phyloP scores from a whole-genome alignment of 768 basidiomycete genomes.

The Mrakia frigida region DNA sequence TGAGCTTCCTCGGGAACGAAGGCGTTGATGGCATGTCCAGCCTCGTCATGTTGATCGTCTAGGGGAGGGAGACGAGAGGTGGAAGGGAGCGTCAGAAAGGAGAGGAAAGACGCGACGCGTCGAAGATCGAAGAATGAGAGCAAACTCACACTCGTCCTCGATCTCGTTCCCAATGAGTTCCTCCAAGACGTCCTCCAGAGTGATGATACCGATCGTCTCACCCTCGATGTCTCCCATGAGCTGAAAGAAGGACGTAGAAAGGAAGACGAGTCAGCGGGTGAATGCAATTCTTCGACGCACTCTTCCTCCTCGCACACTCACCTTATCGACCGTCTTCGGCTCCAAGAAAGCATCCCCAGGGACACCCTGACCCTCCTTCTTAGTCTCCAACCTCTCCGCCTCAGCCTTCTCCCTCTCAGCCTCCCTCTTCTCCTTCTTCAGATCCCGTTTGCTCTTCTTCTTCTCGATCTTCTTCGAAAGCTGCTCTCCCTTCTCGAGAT shows the following conservation, averaged over 20 bases:
- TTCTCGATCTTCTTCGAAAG: slow-evolving; percentile 38
- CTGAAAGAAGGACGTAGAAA: slow-evolving; percentile 44
- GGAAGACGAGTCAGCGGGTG: background rate
- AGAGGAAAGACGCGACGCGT: background rate
- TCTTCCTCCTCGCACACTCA: slow-evolving; percentile 42
- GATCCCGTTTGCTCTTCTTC: slow-evolving; percentile 34
- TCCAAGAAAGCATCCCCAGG: slow-evolving; percentile 30
- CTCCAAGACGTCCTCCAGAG: slow-evolving; percentile 87
- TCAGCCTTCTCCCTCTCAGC: slow-evolving; percentile 18
- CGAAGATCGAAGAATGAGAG: background rate
- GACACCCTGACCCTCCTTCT: slow-evolving; percentile 32
- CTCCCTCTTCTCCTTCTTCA: slow-evolving; percentile 21
- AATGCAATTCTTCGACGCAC: background rate
- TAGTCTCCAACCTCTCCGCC: slow-evolving; percentile 27
- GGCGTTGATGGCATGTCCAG: slow-evolving; percentile 17
- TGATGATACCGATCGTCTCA: slow-evolving; percentile 85
- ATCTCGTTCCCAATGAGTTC: slow-evolving; percentile 91
- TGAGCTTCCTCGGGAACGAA: slow-evolving; percentile 24
- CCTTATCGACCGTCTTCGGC: slow-evolving; percentile 47
- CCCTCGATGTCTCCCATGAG: slow-evolving; percentile 80
- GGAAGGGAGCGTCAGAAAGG: background rate
- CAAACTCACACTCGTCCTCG: slow-evolving; percentile 65
- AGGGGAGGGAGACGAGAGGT: background rate
- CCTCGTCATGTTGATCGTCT: slow-evolving; percentile 30
- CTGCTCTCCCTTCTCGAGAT: slow-evolving; percentile 33